phyloP scores from a whole-genome alignment of 495 filamentous ascomycete genomes.

The Neurospora sp. region DNA sequence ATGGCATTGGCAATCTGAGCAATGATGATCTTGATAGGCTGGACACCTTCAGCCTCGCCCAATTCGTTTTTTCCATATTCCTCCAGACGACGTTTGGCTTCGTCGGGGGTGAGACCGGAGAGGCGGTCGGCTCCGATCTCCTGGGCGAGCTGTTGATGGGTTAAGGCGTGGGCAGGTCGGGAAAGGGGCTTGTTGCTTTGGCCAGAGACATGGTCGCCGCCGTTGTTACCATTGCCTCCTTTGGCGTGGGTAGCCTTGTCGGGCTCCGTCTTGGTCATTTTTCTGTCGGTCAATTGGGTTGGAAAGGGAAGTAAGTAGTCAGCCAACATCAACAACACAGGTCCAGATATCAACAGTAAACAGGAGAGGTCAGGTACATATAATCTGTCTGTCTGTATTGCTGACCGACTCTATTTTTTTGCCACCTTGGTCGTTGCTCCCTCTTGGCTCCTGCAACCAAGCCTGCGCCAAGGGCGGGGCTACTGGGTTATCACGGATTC shows the following conservation, averaged over 20 bases:
- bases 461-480: neutral
- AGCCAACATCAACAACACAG: too few species aligned
- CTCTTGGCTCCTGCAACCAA: neutral
- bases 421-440: too few species aligned
- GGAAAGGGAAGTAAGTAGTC: too few species aligned
- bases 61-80: conserved; percentile 40
- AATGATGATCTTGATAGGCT: conserved; percentile 41
- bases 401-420: too few species aligned
- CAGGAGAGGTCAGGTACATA: too few species aligned
- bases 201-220: conserved; percentile 36
- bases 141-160: conserved; percentile 39
- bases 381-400: too few species aligned
- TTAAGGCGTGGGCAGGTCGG: conserved; percentile 54
- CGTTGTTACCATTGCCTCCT: neutral
- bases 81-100: conserved; percentile 32
- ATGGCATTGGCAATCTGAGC: conserved; percentile 47
- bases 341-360: too few species aligned
- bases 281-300: too few species aligned
- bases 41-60: conserved; percentile 38
- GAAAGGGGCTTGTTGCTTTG: conserved; percentile 45
- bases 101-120: conserved; percentile 25
- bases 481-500: neutral
- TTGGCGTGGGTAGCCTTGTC: neutral
- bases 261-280: neutral
- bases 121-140: conserved; percentile 51